Percentiles rank a stretch among this genome's conserved stretches.
Evolutionary conservation across 1,284 basidiomycete species (phyloP).

Genomic region (Mycosarcoma mackinlayi): DNA sequence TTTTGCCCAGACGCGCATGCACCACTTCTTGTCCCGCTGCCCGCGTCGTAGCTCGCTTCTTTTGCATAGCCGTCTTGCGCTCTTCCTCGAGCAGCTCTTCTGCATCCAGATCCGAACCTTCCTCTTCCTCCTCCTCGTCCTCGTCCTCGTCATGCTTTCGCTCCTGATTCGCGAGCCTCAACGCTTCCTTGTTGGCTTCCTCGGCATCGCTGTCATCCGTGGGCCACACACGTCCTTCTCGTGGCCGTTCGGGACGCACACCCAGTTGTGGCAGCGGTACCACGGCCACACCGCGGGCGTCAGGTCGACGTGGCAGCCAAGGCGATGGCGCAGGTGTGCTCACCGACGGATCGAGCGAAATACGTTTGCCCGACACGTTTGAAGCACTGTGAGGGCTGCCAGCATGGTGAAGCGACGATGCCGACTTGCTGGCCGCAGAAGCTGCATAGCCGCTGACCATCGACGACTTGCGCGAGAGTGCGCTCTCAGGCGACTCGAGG

Average conservation of each 20-base stretch:
- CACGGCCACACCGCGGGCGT: slow-evolving; percentile 59
- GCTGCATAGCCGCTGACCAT: slow-evolving; percentile 28
- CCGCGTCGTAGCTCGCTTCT: slow-evolving; percentile 63
- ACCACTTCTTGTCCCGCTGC: slow-evolving; percentile 65
- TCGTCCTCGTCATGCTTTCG: slow-evolving; percentile 23
- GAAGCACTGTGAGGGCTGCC: slow-evolving; percentile 20
- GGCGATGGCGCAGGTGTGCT: slow-evolving; percentile 60
- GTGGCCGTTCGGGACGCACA: slow-evolving; percentile 59
- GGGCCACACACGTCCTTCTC: slow-evolving; percentile 62
- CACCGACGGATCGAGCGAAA: slow-evolving; percentile 47
- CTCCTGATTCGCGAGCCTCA: slow-evolving; percentile 3
- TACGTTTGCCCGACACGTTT: slow-evolving; percentile 29
- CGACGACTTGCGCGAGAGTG: slow-evolving; percentile 34
- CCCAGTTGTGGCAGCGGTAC: slow-evolving; percentile 65
- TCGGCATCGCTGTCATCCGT: slow-evolving; percentile 52
- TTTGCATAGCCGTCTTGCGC: slow-evolving; percentile 56
- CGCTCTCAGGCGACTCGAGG: slow-evolving; percentile 36
- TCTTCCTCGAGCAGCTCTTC: slow-evolving; percentile 62
- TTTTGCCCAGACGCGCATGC: slow-evolving; percentile 43
- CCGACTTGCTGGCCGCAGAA: slow-evolving; percentile 38
- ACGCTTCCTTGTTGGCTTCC: slow-evolving; percentile 19
- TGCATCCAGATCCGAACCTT: slow-evolving; percentile 52
- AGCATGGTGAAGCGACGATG: slow-evolving; percentile 24
- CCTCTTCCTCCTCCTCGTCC: slow-evolving; percentile 58
- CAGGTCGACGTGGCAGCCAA: slow-evolving; percentile 61